Base-by-base conservation (phyloP, 495 filamentous ascomycete genomes). In the Podospora pseudoanserina region DNA sequence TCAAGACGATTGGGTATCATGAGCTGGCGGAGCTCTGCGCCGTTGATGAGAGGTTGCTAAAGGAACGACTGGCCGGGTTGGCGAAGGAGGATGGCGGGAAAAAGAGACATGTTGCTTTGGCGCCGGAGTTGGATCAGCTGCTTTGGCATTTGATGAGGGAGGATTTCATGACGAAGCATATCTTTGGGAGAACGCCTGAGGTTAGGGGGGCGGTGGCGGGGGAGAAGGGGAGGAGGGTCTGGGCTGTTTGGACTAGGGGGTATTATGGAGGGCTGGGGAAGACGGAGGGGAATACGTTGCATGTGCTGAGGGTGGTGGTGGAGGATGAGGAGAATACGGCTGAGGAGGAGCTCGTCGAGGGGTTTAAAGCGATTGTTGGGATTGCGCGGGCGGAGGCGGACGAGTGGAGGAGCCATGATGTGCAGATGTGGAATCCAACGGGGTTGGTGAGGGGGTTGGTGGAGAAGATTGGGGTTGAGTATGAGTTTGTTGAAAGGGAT, bases 81-180 rank as follows among this genome's bases (percentile, higher is more conserved):
- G 59, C 59, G 23, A 32, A 27, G 16, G 23, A 3, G 15, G 59
- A 61, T 32, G 56, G 23, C 18, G 59, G 57, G 70, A 71, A 1
- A 67, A 69, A 23, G 83, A 80, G 28, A 83, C 78, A 79, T 23
- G 85, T 95, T 3, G 91, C 93, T 0, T 79, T 97, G 16, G 67
- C 90, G 53, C 95, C 95, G 2, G 87, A 93, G 68, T 80, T 86
- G 62, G 85, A 91, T 30, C 86, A 89, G 11, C 84, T 94, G 72
- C 79, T 87, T 66, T 99, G 95, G 94, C 93, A 97, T 75, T 86
- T 93, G 77, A 85, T 87, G 30, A 86, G 95, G 49, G 94, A 97
- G 80, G 91, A 96, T 54, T 97, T 92, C 74, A 90, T 93, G 67
- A 84, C 82, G 2, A 78, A 84, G 58, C 83, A 85, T 61, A 78